Percentiles rank a stretch among this genome's conserved stretches.
Evolutionary conservation across 106 monocot genomes (phyloP).

Genomic region (Apostasia ramifera): DNA sequence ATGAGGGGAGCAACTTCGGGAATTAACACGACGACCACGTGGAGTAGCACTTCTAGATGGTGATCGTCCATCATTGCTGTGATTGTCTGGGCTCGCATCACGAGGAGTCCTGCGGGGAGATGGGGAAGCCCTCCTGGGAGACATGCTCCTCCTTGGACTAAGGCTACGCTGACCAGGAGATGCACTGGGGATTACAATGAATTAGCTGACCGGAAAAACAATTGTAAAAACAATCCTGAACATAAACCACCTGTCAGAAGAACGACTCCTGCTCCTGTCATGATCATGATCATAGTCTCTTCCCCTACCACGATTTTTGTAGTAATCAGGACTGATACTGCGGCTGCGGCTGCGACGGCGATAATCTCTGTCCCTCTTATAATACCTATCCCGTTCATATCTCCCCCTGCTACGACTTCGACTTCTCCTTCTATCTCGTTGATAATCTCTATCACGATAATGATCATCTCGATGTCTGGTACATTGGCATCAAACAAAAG

Average conservation of each 20-base stretch:
- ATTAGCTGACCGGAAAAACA: background rate
- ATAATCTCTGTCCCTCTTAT: constrained; percentile 44
- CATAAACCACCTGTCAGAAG: constrained; percentile 28
- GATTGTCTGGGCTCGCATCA: constrained; percentile 29
- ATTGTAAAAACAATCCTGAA: background rate
- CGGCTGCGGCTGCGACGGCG: constrained; percentile 43
- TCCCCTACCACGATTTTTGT: constrained; percentile 28
- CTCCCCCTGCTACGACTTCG: constrained; percentile 48
- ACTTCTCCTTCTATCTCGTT: constrained; percentile 29
- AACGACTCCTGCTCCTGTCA: constrained; percentile 44
- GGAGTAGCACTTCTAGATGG: constrained; percentile 44
- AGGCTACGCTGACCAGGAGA: constrained; percentile 22
- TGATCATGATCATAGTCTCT: constrained; percentile 24
- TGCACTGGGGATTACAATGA: constrained; percentile 13
- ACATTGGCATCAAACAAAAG: background rate
- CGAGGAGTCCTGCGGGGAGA: constrained; percentile 9
- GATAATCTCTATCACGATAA: constrained; percentile 7
- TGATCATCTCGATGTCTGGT: constrained; percentile 37
- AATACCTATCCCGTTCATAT: constrained; percentile 36
- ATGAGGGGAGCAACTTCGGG: constrained; percentile 26
- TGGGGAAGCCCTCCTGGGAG: constrained; percentile 21
- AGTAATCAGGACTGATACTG: constrained; percentile 56
- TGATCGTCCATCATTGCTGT: constrained; percentile 15
- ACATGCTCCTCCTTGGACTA: constrained; percentile 23
- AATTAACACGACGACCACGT: constrained; percentile 17